Evolutionary conservation across 257 asterid genomes (phyloP).

Genomic region (Forsythia suspensa): DNA sequence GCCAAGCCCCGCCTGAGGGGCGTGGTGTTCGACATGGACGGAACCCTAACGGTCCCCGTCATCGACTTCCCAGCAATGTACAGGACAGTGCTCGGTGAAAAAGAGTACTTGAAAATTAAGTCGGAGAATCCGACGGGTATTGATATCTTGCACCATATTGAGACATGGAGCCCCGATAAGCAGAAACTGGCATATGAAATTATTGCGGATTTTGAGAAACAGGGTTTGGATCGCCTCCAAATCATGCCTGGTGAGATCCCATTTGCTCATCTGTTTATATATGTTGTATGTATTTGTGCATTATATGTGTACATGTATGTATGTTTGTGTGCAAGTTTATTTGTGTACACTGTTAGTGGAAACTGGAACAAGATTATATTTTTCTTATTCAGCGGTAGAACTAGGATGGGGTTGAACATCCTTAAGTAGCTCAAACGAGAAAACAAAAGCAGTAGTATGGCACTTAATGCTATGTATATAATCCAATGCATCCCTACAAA

Average conservation of each 20-base stretch:
- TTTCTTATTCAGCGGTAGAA: not conserved
- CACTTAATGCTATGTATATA: not conserved
- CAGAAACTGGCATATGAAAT: slow-evolving; percentile 64
- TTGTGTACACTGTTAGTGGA: not conserved
- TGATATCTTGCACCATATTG: slow-evolving; percentile 86
- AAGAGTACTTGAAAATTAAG: slow-evolving; percentile 51
- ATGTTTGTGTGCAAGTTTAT: not conserved
- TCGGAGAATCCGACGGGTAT: slow-evolving; percentile 66
- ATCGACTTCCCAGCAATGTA: slow-evolving; percentile 91
- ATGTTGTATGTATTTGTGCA: not conserved
- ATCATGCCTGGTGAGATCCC: slow-evolving; percentile 80
- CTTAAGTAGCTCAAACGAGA: not conserved
- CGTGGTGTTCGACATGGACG: slow-evolving; percentile 97
- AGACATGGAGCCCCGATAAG: slow-evolving; percentile 72
- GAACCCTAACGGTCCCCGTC: slow-evolving; percentile 91
- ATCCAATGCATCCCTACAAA: not conserved
- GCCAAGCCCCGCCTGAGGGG: slow-evolving; percentile 65
- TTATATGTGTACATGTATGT: not conserved
- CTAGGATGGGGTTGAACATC: not conserved
- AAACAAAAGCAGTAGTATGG: not conserved
- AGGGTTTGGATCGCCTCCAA: slow-evolving; percentile 82
- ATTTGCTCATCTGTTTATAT: not conserved
- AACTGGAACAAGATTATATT: not conserved
- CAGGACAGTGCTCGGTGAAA: slow-evolving; percentile 82
- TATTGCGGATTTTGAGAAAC: slow-evolving; percentile 78